Conservation (phyloP, 805 yeast species). For the Kodamaea kaohsiungensis region DNA sequence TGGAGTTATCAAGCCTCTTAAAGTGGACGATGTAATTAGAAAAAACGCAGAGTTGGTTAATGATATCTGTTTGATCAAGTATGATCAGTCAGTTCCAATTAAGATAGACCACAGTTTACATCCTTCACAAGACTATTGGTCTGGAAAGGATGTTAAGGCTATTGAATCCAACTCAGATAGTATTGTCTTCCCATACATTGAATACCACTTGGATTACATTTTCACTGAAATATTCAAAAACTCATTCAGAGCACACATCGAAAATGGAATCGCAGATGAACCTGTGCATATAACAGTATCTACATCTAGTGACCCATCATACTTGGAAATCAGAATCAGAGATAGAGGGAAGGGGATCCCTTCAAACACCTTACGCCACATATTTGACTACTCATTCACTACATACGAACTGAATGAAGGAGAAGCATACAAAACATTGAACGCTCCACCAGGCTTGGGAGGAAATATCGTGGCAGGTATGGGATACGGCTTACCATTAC, state of each 20-base stretch:
- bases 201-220: slow-evolving; percentile 85
- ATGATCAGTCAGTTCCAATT: slow-evolving; percentile 70
- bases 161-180: slow-evolving; percentile 35
- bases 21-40: slow-evolving; percentile 61
- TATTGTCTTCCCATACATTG: slow-evolving; percentile 71
- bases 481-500: slow-evolving; percentile 93
- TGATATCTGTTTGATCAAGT: slow-evolving; percentile 80
- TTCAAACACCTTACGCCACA: slow-evolving; percentile 59
- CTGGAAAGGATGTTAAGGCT: slow-evolving; percentile 12
- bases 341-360: slow-evolving; percentile 91
- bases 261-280: slow-evolving; percentile 44
- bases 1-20: slow-evolving; percentile 62
- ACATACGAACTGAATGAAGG: slow-evolving; percentile 67
- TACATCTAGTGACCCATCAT: slow-evolving; percentile 33
- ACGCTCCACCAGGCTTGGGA: slow-evolving; percentile 70
- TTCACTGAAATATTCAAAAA: slow-evolving; percentile 86
- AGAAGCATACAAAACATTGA: slow-evolving; percentile 59
- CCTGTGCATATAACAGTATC: slow-evolving; percentile 43
- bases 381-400: slow-evolving; percentile 85
- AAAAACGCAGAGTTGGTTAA: slow-evolving; percentile 74
- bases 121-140: slow-evolving; percentile 12
- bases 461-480: slow-evolving; percentile 84
- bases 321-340: slow-evolving; percentile 70
- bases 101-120: slow-evolving; percentile 46
- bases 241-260: slow-evolving; percentile 85